Evolutionary conservation across 257 asterid genomes (phyloP).

Genomic region (Ballota nigra): DNA sequence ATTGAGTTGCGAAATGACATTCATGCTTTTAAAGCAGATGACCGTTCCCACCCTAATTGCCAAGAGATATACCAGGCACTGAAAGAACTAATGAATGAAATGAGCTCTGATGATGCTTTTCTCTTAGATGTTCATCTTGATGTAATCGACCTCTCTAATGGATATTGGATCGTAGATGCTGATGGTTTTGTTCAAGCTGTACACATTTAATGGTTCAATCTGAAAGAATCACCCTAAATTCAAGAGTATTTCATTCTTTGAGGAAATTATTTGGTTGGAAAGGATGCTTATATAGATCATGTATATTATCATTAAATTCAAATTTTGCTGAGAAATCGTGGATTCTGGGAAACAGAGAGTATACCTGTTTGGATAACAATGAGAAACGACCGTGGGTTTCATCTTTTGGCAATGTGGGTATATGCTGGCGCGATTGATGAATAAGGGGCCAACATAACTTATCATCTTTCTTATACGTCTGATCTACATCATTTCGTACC

Average conservation of each 20-base stretch:
- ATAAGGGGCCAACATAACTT: neutral
- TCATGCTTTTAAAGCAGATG: slow-evolving; percentile 75
- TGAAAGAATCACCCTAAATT: neutral
- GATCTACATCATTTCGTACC: neutral
- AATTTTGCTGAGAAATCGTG: neutral
- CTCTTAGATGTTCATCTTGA: neutral
- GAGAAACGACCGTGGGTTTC: neutral
- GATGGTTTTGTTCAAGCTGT: slow-evolving; percentile 18
- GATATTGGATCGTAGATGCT: slow-evolving; percentile 19
- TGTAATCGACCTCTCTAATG: slow-evolving; percentile 30
- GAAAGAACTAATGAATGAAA: slow-evolving; percentile 41
- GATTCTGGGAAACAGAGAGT: neutral
- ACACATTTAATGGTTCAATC: no score
- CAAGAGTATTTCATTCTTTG: neutral
- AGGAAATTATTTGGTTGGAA: neutral
- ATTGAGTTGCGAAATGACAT: slow-evolving; percentile 57
- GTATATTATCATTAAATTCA: neutral
- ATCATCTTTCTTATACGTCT: no score
- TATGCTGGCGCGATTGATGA: neutral
- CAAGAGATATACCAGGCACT: slow-evolving; percentile 46
- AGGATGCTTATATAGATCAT: no score
- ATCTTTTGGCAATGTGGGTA: neutral
- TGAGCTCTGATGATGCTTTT: slow-evolving; percentile 30
- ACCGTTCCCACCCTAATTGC: slow-evolving; percentile 59
- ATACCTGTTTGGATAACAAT: neutral